A percentile compares a stretch with the other conserved stretches of the same genome.
Conservation (phyloP, 2,329 filamentous ascomycete species). For the Colletotrichum spinosum region DNA sequence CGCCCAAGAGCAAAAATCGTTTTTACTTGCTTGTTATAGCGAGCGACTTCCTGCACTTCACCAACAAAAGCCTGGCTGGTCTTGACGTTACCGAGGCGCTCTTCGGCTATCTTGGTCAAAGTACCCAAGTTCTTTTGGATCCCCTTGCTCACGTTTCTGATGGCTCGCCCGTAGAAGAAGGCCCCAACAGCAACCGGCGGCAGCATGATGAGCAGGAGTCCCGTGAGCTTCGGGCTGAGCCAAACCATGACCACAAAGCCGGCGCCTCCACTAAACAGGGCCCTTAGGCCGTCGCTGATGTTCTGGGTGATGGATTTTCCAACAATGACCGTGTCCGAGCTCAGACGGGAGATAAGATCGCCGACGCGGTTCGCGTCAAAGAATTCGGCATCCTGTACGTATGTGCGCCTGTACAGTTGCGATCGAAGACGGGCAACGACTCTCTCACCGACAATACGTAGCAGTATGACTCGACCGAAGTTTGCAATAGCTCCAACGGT, state of each 20-base stretch:
- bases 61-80: constrained; percentile 97
- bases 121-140: constrained; percentile 95
- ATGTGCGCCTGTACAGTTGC: constrained; percentile 90
- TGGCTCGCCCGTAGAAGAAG: constrained; percentile 90
- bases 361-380: constrained; percentile 98
- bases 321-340: constrained; percentile 96
- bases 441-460: constrained; percentile 93
- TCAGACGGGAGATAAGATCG: constrained; percentile 93
- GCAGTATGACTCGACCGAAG: constrained; percentile 91
- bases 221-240: constrained; percentile 90
- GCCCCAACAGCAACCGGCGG: constrained; percentile 91
- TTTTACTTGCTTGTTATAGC: constrained; percentile 93
- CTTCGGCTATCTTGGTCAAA: constrained; percentile 96
- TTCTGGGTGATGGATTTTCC: constrained; percentile 99
- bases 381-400: constrained; percentile 98
- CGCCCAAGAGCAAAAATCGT: constrained; percentile 92
- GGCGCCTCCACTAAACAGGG: constrained; percentile 88
- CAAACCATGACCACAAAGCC: constrained; percentile 96
- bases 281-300: constrained; percentile 92
- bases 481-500: constrained; percentile 89
- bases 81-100: constrained; percentile 95
- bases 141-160: constrained; percentile 88
- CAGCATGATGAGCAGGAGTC: constrained; percentile 86
- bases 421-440: constrained; percentile 92
- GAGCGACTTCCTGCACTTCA: constrained; percentile 87